Conservation (phyloP, 805 yeast species). For the Candida tallmaniae region DNA sequence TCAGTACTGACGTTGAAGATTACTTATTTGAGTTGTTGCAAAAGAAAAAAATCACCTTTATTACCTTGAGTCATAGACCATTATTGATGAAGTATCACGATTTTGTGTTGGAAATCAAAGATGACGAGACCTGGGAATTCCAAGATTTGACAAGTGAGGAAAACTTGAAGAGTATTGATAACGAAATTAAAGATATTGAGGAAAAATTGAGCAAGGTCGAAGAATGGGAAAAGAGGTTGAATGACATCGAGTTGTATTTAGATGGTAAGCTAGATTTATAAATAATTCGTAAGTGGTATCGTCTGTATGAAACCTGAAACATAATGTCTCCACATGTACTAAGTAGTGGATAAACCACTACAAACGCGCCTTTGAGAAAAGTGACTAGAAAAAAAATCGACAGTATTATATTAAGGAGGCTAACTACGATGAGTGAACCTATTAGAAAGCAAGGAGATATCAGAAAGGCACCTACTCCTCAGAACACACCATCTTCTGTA, state of each 20-base stretch:
- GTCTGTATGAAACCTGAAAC: too few species aligned
- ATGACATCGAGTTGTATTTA: constrained; percentile 49
- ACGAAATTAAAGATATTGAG: constrained; percentile 68
- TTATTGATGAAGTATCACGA: constrained; percentile 82
- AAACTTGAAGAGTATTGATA: constrained; percentile 63
- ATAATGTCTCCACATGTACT: too few species aligned
- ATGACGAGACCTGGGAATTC: constrained; percentile 47
- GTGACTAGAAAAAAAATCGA: too few species aligned
- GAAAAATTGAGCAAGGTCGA: constrained; percentile 56
- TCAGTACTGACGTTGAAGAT: constrained; percentile 85
- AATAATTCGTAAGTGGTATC: too few species aligned
- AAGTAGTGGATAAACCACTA: too few species aligned
- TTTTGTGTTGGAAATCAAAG: constrained; percentile 62
- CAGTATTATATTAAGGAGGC: too few species aligned
- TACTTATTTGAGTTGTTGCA: constrained; percentile 73
- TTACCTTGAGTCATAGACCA: constrained; percentile 82
- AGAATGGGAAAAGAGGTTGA: constrained; percentile 55
- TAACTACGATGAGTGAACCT: constrained; percentile 71
- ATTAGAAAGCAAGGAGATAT: constrained; percentile 70
- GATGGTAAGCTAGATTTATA: constrained; percentile 29
- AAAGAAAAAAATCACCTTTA: constrained; percentile 64
- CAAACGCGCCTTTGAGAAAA: too few species aligned
- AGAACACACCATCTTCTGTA: constrained; percentile 92
- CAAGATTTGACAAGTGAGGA: constrained; percentile 64
- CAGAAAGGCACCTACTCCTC: constrained; percentile 96